phyloP scores from a whole-genome alignment of 2,329 filamentous ascomycete genomes.

The Cladosporium sp. region DNA sequence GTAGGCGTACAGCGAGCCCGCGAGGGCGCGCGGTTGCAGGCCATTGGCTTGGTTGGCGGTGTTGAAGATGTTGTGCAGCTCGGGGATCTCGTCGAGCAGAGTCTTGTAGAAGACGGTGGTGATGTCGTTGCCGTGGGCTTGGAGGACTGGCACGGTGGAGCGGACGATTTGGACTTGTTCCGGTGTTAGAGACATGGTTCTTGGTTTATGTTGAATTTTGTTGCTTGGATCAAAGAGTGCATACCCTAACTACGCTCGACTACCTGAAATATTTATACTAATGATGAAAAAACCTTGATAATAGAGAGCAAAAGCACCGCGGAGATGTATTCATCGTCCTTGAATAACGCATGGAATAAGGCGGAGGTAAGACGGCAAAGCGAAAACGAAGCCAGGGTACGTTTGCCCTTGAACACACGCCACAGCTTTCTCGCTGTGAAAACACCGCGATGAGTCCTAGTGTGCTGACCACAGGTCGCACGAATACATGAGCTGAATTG shows the following conservation, averaged over 20 bases:
- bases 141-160: constrained; percentile 65
- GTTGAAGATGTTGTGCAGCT: constrained; percentile 69
- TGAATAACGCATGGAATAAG: constrained; percentile 12
- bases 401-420: neutral
- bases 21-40: constrained; percentile 66
- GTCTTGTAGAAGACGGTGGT: constrained; percentile 69
- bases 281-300: no score
- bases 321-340: constrained; percentile 10
- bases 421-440: neutral
- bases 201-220: neutral
- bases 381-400: neutral
- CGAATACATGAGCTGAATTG: neutral
- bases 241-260: neutral
- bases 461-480: neutral
- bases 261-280: neutral
- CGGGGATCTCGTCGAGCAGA: constrained; percentile 61
- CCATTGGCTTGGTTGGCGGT: constrained; percentile 63
- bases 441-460: neutral
- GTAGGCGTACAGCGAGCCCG: constrained; percentile 65
- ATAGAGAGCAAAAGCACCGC: no score
- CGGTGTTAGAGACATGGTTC: constrained; percentile 48
- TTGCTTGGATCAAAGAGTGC: neutral
- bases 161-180: constrained; percentile 63
- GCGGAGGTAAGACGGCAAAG: constrained; percentile 12
- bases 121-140: constrained; percentile 64